Base-by-base conservation (phyloP, 2,329 filamentous ascomycete genomes). In the Phyllosticta paracitricarpa region DNA sequence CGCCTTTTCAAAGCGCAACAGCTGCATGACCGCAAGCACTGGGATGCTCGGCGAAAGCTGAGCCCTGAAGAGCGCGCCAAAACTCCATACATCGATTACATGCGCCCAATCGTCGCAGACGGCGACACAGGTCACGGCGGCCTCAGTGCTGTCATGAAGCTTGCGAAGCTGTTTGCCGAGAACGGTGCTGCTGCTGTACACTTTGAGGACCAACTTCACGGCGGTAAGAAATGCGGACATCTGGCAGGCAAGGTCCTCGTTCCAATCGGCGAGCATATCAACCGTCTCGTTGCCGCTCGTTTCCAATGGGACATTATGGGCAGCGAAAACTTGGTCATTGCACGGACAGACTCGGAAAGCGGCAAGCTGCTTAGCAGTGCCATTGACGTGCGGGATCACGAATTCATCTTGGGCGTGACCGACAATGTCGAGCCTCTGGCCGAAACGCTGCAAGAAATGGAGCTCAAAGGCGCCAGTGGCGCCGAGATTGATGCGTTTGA, bases 241-340 rank as follows among this genome's bases (percentile, higher is more conserved):
- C 79, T 97, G 64, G 94, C 94, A 0, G 94, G 94, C 67, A 99
- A 97, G 74, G 94, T 97, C 1, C 81, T 99, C 8, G 94, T 97
- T 2, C 93, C 94, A 0, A 85, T 92, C 0, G 89, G 91, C 63
- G 94, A 97, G 73, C 94, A 99, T 78, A 96, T 97, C 80, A 97
- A 96, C 78, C 87, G 94, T 28, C 84, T 99, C 4, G 87, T 91
- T 22, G 92, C 94, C 1, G 87, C 93, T 2, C 87, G 94, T 63
- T 97, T 96, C 78, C 94, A 99, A 72, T 99, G 93, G 93, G 94
- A 99, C 70, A 82, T 97, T 68, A 97, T 99, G 93, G 94, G 93
- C 55, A 87, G 85, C 58, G 94, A 99, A 78, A 97, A 96, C 73
- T 82, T 97, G 3, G 85, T 97, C 52, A 94, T 99, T 71, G 94